Conservation (phyloP, 345 rosid species). For the Eucalyptus albens region DNA sequence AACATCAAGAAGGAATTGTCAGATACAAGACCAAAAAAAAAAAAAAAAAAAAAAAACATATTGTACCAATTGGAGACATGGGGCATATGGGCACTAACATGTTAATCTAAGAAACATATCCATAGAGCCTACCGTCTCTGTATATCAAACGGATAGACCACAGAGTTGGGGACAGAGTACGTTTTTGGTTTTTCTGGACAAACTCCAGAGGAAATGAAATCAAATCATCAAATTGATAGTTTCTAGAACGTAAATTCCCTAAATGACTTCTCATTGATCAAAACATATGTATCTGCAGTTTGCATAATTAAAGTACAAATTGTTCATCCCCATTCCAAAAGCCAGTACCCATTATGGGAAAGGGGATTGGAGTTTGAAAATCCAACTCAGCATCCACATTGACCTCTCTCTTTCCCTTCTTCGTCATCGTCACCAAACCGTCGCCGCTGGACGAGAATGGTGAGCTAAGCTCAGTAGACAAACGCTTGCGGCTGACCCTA, state of each 20-base stretch:
- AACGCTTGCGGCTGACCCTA: slow-evolving; percentile 19
- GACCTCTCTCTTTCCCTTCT: not conserved
- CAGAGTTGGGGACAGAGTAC: not conserved
- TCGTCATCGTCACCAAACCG: not conserved
- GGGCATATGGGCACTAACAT: accelerated
- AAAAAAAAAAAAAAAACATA: too few relatives aligned
- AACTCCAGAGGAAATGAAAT: not conserved
- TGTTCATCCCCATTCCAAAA: not conserved
- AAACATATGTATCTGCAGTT: not conserved
- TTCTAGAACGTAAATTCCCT: not conserved
- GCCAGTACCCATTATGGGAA: not conserved
- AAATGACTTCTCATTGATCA: not conserved
- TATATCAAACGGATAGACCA: too few relatives aligned
- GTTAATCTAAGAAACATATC: too few relatives aligned
- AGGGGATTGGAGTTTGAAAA: not conserved
- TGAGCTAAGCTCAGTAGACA: slow-evolving; percentile 7
- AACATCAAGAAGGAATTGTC: too few relatives aligned
- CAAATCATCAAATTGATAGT: not conserved
- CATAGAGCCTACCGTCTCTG: accelerated
- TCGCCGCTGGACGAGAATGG: not conserved
- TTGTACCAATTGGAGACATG: too few relatives aligned
- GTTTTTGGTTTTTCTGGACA: not conserved
- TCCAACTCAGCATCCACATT: not conserved
- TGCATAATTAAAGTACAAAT: not conserved
- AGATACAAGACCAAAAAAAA: too few relatives aligned